Percentiles rank a stretch among this genome's conserved stretches.
Conservation (phyloP, 2,329 filamentous ascomycete genomes). For the Elsinoe australis region DNA sequence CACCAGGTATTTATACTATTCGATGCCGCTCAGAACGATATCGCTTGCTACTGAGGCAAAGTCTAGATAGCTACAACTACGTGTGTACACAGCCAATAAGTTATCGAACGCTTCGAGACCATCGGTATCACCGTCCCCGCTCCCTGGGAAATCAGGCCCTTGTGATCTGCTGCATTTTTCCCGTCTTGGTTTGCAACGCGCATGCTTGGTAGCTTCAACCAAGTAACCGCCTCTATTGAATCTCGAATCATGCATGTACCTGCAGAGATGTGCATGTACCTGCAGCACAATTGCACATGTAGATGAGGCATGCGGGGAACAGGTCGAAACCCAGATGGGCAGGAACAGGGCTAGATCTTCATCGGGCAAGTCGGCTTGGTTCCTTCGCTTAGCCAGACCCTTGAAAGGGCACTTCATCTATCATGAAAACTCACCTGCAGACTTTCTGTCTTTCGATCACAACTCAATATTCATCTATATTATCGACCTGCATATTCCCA, state of each 20-base stretch:
- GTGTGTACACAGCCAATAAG: background rate
- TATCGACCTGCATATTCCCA: background rate
- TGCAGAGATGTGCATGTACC: constrained; percentile 11
- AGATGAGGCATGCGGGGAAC: too few relatives aligned
- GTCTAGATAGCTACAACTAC: constrained; percentile 10
- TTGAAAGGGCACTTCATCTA: constrained; percentile 5
- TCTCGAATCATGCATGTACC: background rate
- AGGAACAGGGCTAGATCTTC: constrained; percentile 10
- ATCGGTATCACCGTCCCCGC: constrained; percentile 4
- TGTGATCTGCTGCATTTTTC: background rate
- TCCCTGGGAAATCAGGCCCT: background rate
- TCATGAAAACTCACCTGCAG: constrained; percentile 5
- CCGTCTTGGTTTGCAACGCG: constrained; percentile 10
- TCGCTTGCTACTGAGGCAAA: constrained; percentile 7
- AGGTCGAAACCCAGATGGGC: background rate
- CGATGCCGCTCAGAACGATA: background rate
- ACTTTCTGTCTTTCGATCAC: too few relatives aligned
- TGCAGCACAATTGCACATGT: too few relatives aligned
- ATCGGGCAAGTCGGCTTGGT: constrained; percentile 14
- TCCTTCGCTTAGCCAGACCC: constrained; percentile 6
- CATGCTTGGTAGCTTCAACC: too few relatives aligned
- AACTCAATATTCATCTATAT: too few relatives aligned
- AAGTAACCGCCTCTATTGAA: constrained; percentile 7
- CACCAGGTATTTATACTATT: background rate
- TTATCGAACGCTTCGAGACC: background rate